phyloP scores from a whole-genome alignment of 2,329 filamentous ascomycete species.

The Diaporthe sp. region DNA sequence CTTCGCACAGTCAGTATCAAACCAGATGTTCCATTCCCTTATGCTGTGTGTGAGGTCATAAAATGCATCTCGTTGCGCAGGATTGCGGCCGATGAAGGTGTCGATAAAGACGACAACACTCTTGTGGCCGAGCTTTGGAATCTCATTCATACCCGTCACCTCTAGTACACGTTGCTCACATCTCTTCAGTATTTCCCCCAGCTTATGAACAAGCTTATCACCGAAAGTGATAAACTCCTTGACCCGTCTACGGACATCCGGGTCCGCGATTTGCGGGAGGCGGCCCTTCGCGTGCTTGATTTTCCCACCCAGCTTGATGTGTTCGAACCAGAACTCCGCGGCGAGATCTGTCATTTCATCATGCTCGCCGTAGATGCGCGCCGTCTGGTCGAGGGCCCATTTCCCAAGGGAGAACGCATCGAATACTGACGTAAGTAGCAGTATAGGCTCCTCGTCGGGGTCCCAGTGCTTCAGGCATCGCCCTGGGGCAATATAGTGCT shows the following conservation, averaged over 20 bases:
- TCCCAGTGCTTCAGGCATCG: constrained; percentile 5
- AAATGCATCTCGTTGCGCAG: not conserved
- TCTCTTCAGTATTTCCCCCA: not conserved
- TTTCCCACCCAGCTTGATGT: not conserved
- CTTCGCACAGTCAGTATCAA: not conserved
- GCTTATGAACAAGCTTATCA: not conserved
- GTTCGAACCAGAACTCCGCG: constrained; percentile 1
- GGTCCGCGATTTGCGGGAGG: not conserved
- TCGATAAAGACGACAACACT: constrained; percentile 1
- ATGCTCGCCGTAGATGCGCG: not conserved
- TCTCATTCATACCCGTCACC: not conserved
- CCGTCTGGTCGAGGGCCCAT: not conserved
- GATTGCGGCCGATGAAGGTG: not conserved
- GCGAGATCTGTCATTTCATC: constrained; percentile 12
- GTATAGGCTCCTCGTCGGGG: not conserved
- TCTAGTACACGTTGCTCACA: not conserved
- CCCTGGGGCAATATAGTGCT: not conserved
- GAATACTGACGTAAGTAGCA: not conserved
- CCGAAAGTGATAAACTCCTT: not conserved
- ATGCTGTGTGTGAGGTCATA: not conserved
- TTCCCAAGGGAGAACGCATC: not conserved
- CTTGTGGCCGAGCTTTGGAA: not conserved
- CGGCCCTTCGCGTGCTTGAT: not conserved
- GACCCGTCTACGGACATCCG: not conserved
- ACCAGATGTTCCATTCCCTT: not conserved